Base-by-base conservation (phyloP, 192 early-diverging fungal genomes). In the Linnemannia zychae region DNA sequence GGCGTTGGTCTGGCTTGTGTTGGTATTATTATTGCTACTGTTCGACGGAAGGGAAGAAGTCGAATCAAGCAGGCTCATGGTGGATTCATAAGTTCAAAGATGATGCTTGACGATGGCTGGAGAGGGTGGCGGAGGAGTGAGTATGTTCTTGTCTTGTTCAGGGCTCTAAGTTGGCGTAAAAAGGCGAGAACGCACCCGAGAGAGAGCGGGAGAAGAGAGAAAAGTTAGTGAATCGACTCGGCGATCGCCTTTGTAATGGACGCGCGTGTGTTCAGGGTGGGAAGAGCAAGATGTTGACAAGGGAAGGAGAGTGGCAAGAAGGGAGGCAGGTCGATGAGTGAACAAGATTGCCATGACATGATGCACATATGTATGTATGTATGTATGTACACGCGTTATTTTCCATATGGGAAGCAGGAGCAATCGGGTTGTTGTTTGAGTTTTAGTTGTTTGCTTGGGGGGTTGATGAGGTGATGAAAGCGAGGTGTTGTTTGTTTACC, bases 21-120 rank as follows among this genome's bases (percentile, higher is more conserved):
- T 77, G 60, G n/a, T 9, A 50, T 65, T 66, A 37, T 18, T 77
- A 33, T 50, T 40, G 36, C 24, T 81, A 57, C 80, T 82, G 24
- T 82, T 82, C 80, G 80, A 82, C 80, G 74, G 68, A 72, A 76
- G 73, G 71, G 76, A 37, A 4, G 67, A 74, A 71, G 78, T 57
- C 77, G 83, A 79, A 85, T 85, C 83, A 76, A 79, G 77, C 83
- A 85, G 67, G 78, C 77, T 85, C 83, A 85, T 85, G 77, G 67
- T 79, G 74, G 49, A 77, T 76, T 76, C 83, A 85, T 85, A 85
- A 53, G 80, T 63, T 63, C 60, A 53, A 48, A 53, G 66, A 75
- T 60, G 68, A 53, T 49, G 40, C 40, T 47, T 63, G 57, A 12
- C 57, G 18, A 75, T 50, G 20, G 48, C n/a, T 24, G 73, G 15